Evolutionary conservation across 2,329 filamentous ascomycete genomes (phyloP).

Genomic region (Laburnicola sp.): DNA sequence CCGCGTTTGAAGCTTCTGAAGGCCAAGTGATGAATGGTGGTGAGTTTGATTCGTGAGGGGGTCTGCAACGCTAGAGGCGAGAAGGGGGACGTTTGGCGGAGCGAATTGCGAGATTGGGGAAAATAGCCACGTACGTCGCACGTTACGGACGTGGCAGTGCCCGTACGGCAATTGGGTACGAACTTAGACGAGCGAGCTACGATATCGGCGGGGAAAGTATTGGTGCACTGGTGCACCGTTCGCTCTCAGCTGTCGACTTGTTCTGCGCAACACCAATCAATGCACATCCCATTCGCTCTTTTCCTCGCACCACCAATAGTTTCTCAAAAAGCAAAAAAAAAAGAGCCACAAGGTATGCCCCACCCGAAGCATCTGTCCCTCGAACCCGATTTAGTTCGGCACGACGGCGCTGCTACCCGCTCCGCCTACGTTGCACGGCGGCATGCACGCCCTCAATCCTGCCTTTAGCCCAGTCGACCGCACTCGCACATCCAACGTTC

Average conservation of each 20-base stretch:
- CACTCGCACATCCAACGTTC: conserved; percentile 2
- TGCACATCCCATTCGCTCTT: not conserved
- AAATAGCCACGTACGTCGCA: not conserved
- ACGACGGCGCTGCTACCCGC: conserved; percentile 4
- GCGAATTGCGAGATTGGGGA: not conserved
- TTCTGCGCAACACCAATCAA: not conserved
- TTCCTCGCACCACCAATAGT: not conserved
- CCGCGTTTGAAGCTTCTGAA: not conserved
- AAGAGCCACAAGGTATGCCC: not conserved
- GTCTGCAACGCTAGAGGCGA: not conserved
- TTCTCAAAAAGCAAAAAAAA: conserved; percentile 3
- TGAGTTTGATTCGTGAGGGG: not conserved
- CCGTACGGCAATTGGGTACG: not conserved
- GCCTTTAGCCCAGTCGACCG: not conserved
- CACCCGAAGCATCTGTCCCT: not conserved
- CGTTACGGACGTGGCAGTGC: not conserved
- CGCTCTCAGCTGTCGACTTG: not conserved
- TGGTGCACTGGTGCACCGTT: not conserved
- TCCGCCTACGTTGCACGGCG: conserved; percentile 6
- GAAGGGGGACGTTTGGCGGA: not conserved
- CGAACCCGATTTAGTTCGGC: conserved; percentile 3
- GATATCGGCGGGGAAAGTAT: not conserved
- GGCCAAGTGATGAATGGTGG: conserved; percentile 1
- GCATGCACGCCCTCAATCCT: conserved; percentile 6
- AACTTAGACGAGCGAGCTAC: not conserved